Percentiles rank a stretch among this genome's conserved stretches.
phyloP scores from a whole-genome alignment of 2,329 filamentous ascomycete species.

The Alternaria sp. region DNA sequence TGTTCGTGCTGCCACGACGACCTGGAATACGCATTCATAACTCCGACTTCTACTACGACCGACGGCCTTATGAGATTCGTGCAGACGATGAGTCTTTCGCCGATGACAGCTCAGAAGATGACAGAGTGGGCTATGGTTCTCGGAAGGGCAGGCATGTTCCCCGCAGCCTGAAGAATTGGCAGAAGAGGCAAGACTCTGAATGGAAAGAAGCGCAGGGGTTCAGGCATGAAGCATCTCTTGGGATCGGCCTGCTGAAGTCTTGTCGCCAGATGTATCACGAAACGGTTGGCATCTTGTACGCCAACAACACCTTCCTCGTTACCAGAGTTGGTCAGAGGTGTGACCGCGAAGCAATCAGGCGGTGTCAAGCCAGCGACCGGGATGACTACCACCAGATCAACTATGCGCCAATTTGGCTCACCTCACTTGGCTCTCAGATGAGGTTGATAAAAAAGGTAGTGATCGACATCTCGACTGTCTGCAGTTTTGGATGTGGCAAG shows the following conservation, averaged over 20 bases:
- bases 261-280: conserved; percentile 2
- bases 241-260: not conserved
- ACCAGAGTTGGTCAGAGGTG: not conserved
- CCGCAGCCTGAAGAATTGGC: not conserved
- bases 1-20: not conserved
- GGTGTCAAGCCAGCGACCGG: not conserved
- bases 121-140: too few species aligned
- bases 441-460: not conserved
- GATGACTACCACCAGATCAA: not conserved
- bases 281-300: not conserved
- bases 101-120: not conserved
- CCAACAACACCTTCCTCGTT: not conserved
- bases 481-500: not conserved
- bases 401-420: not conserved
- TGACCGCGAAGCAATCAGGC: not conserved
- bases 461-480: not conserved
- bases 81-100: not conserved
- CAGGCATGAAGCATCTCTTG: not conserved
- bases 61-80: not conserved
- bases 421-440: not conserved
- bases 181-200: not conserved
- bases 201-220: not conserved
- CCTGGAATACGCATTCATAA: not conserved
- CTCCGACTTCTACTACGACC: not conserved
- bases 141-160: too few species aligned